Conservation (phyloP, 371 early-diverging fungal species). For the Mortierella sp. region DNA sequence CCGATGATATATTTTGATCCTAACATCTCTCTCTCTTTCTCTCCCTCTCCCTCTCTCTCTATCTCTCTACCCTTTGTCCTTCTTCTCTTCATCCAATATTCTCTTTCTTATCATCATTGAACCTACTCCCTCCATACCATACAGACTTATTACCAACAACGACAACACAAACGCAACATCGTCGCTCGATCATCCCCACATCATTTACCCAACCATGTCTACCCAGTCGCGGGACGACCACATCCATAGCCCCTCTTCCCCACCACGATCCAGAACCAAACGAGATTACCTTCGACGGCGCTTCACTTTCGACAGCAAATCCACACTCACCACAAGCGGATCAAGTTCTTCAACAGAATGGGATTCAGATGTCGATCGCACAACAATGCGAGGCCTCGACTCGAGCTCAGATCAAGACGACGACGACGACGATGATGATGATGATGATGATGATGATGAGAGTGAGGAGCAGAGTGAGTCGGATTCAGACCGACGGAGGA, state of each 20-base stretch:
- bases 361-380: not conserved
- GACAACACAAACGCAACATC: not conserved
- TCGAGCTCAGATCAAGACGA: not conserved
- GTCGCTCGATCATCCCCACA: conserved; percentile 40
- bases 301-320: not conserved
- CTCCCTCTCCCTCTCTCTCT: not conserved
- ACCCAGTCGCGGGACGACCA: not conserved
- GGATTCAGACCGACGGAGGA: conserved; percentile 18
- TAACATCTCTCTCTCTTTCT: not conserved
- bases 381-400: not conserved
- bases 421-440: not conserved
- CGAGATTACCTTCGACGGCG: conserved; percentile 1
- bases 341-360: conserved; percentile 2
- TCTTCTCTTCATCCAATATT: conserved; percentile 29
- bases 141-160: not conserved
- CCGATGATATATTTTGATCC: conserved; percentile 3
- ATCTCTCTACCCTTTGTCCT: not conserved
- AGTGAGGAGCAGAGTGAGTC: conserved; percentile 17
- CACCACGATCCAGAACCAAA: not conserved
- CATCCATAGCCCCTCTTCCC: not conserved
- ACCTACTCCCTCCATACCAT: not conserved
- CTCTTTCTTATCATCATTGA: not conserved
- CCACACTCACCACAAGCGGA: not conserved
- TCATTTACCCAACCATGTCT: conserved; percentile 28
- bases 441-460: not conserved